Evolutionary conservation across 108 stramenopile genomes (phyloP), one percentile per base, ranked within the genome.

Genomic region (Skeletonema marinoi): DNA sequence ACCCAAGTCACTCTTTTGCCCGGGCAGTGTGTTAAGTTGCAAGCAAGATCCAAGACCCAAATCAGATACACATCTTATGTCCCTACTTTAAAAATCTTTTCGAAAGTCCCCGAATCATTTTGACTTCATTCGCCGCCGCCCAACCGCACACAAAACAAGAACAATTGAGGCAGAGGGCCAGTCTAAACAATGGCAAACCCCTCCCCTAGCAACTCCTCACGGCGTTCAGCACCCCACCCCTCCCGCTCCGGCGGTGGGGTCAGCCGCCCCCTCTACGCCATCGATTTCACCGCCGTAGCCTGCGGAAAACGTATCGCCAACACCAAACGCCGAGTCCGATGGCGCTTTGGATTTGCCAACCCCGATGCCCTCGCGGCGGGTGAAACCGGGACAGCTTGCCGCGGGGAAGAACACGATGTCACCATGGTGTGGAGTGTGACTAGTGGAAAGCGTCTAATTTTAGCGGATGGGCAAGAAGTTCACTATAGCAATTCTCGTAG

Each of bases 331-430:
- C 88, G 93, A 30, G 87, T 96, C 54, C 90, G 95, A 32, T 96
- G 94, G 94, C 83, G 96, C 32, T 96, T 96, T 88, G 96, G 96
- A 56, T 96, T 93, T 71, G 89, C 96, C 68, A 93, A 94, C 71
- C 84, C 78, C 44, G 85, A 92, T 36, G 92, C 96, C 46, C 83
- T 96, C 63, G 92, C 87, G 7, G 67, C 82, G n/a, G 93, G 93
- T 33, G 85, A 88, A 73, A 93, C 93, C 39, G 96, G 93, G 31
- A 94, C 91, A 16, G 92, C 86, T 30, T 93, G 92, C 60, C 90
- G 96, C 42, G 96, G 96, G 8, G 93, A 96, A 84, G 96, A 96
- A 70, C 96, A 96, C 72, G 96, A 96, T 71, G 88, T 96, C 44
- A 92, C 90, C 54, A 73, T 96, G 42, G 90, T 94, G 35, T 96